Evolutionary conservation across 2,329 filamentous ascomycete species (phyloP).

Genomic region (Phialophora tarda): DNA sequence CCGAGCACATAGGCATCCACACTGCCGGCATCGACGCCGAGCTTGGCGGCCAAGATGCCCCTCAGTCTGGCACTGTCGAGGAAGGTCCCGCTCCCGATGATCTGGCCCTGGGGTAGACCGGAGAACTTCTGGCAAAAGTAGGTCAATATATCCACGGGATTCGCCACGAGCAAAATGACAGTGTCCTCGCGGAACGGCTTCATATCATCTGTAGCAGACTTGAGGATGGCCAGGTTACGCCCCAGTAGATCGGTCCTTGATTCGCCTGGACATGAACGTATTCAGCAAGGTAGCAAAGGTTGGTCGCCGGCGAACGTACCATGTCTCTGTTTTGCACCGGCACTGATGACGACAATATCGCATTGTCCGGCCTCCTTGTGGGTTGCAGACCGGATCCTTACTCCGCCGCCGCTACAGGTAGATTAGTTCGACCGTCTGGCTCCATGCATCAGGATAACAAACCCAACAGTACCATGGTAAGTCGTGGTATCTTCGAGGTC

Average conservation of each 20-base stretch:
- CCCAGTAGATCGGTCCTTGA: slow-evolving; percentile 55
- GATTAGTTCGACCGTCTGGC: background rate
- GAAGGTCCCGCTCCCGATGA: slow-evolving; percentile 61
- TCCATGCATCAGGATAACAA: slow-evolving; percentile 40
- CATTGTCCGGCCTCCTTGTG: slow-evolving; percentile 57
- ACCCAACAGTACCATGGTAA: slow-evolving; percentile 54
- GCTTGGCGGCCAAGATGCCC: slow-evolving; percentile 33
- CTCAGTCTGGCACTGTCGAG: slow-evolving; percentile 58
- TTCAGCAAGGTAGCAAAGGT: slow-evolving; percentile 6
- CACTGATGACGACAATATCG: slow-evolving; percentile 62
- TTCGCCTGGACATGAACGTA: slow-evolving; percentile 44
- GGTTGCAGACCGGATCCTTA: slow-evolving; percentile 28
- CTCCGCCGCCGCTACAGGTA: slow-evolving; percentile 26
- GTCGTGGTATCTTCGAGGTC: slow-evolving; percentile 60
- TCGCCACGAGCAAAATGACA: slow-evolving; percentile 59
- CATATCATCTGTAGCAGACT: slow-evolving; percentile 56
- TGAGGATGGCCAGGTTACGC: slow-evolving; percentile 57
- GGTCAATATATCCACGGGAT: slow-evolving; percentile 62
- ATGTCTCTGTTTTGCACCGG: slow-evolving; percentile 58
- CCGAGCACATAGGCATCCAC: slow-evolving; percentile 55
- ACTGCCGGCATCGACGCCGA: slow-evolving; percentile 43
- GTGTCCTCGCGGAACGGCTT: slow-evolving; percentile 55
- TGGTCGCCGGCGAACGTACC: slow-evolving; percentile 9
- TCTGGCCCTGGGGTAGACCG: slow-evolving; percentile 56
- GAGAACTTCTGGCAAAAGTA: slow-evolving; percentile 56